Evolutionary conservation across 441 rosid species (phyloP), one percentile per base, ranked within the genome.

Genomic region (Euphorbia celastroides): DNA sequence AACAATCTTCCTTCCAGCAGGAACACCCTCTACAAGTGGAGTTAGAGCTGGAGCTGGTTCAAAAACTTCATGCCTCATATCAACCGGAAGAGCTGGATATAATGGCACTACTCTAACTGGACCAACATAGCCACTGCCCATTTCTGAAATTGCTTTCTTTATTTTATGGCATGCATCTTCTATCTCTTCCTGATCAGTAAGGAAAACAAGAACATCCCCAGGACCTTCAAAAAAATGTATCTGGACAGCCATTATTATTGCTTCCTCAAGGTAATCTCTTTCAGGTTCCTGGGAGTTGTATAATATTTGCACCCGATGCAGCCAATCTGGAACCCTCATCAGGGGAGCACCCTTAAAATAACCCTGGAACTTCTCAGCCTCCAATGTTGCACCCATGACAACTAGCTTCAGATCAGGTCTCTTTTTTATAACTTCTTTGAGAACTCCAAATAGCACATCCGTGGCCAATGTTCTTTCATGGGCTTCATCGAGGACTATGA

Each of bases 341-440:
- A 92, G 86, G 25, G 99, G 99, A 0, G 98, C 99, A 62, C 90
- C 80, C 38, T 77, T 74, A 68, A 94, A 94, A 72, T 94, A 94
- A 17, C 88, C 88, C 78, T 94, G 99, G 75, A 94, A 94, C 76
- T 94, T 92, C 74, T 94, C 98, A 55, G 99, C 99, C 86, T 92
- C 98, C 5, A 94, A 88, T 1, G 99, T 94, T 27, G 99, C 99
- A 89, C 99, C 92, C 99, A 94, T 94, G 25, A 94, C 99, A 76
- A 94, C 99, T 48, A 94, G 69, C 88, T 94, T 94, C 62, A 94
- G 75, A 61, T 94, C 98, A 26, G 92, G 69, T 55, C 99, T 86
- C 67, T 92, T 92, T 70, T 60, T 86, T 70, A 94, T 75, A 32
- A 94, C 99, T 76, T 94, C 98, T 73, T 88, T 92, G 68, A 94